Percentiles rank a stretch among this genome's conserved stretches.
These are phyloP conservation scores for Debaryomyces subglobosus DNA, from an alignment of 1,139 yeast genomes.

Conservation along the genomic window DNA sequence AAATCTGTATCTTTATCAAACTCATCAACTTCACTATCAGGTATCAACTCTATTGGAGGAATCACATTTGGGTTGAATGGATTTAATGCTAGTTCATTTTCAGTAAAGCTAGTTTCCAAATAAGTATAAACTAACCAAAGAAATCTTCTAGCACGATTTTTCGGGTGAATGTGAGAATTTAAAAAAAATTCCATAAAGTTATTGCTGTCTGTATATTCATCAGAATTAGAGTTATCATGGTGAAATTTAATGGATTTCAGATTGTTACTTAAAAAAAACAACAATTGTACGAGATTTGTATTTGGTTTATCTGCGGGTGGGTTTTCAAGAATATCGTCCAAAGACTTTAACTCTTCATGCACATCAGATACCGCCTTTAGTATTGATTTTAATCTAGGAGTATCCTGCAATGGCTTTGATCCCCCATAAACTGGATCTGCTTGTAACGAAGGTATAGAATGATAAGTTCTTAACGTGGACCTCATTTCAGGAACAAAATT, in stretches of 20 bases:
- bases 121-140: conserved; percentile 85
- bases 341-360: conserved; percentile 40
- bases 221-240: conserved; percentile 25
- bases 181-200: conserved; percentile 69
- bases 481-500: conserved; percentile 98
- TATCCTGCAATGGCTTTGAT: conserved; percentile 85
- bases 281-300: conserved; percentile 64
- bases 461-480: conserved; percentile 88
- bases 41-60: conserved; percentile 50
- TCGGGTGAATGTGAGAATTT: conserved; percentile 54
- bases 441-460: conserved; percentile 89
- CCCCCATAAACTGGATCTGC: conserved; percentile 55
- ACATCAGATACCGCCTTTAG: conserved; percentile 74
- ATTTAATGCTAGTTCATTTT: conserved; percentile 55
- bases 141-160: conserved; percentile 69
- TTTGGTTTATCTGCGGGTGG: conserved; percentile 48
- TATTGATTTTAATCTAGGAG: conserved; percentile 89
- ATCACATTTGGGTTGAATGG: conserved; percentile 64
- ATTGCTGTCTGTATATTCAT: conserved; percentile 23
- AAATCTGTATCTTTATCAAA: conserved; percentile 72
- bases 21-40: conserved; percentile 37
- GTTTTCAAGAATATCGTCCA: conserved; percentile 48
- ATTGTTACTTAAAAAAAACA: conserved; percentile 73
- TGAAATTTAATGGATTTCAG: conserved; percentile 50
- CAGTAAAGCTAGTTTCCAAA: conserved; percentile 67